Evolutionary conservation across 2,329 filamentous ascomycete genomes (phyloP).

Genomic region (Colletotrichum simmondsii): DNA sequence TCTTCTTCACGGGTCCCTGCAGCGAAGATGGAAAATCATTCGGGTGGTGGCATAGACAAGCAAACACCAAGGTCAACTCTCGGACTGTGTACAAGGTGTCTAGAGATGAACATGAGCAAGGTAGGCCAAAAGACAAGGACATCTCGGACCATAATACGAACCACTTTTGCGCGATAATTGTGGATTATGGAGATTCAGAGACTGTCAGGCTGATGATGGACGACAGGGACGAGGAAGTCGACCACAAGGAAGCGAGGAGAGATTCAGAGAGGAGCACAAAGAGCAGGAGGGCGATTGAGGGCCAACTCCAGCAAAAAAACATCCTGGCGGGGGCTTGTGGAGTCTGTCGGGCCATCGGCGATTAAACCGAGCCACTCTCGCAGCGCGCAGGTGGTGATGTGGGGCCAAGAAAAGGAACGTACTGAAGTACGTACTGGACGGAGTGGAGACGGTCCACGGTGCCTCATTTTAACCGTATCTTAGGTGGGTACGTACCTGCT

Average conservation of each 20-base stretch:
- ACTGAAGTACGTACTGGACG: no score
- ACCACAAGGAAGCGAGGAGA: neutral
- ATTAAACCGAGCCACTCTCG: conserved; percentile 23
- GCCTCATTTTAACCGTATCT: conserved; percentile 35
- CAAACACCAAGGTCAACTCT: neutral
- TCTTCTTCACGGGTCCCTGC: conserved; percentile 18
- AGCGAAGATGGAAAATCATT: neutral
- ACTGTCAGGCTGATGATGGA: neutral
- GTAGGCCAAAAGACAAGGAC: neutral
- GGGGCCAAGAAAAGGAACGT: neutral
- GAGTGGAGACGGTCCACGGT: neutral
- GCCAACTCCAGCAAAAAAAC: neutral
- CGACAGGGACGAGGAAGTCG: neutral
- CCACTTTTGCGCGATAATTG: neutral
- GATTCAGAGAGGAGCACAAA: neutral
- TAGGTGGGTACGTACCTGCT: neutral
- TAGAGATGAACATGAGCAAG: neutral
- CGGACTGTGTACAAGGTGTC: neutral
- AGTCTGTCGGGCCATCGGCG: conserved; percentile 11
- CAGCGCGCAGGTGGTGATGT: conserved; percentile 15
- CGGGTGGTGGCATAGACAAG: neutral
- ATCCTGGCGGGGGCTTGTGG: neutral
- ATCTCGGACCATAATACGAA: neutral
- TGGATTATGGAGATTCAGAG: neutral
- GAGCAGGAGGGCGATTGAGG: neutral